Evolutionary conservation across 2,329 filamentous ascomycete genomes (phyloP).

Genomic region (Botryotinia calthae): DNA sequence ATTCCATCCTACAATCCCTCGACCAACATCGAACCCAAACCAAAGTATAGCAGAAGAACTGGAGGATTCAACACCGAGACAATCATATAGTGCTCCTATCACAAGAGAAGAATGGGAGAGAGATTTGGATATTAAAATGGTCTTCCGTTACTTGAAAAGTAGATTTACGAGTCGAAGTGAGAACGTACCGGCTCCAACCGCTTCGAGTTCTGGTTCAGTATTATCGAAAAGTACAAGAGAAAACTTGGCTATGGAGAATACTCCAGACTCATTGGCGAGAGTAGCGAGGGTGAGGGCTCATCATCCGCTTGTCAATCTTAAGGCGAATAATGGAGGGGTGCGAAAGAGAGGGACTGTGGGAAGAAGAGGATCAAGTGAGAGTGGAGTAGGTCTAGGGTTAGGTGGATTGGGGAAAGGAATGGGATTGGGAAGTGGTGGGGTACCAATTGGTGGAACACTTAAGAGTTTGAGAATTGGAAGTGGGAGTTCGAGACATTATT

Average conservation of each 20-base stretch:
- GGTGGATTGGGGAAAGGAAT: conserved; percentile 52
- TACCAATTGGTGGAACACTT: conserved; percentile 5
- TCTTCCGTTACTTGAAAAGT: conserved; percentile 81
- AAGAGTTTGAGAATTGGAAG: conserved; percentile 41
- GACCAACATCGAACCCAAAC: conserved; percentile 30
- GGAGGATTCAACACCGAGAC: conserved; percentile 29
- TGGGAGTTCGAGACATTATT: conserved; percentile 79
- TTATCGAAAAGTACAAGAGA: conserved; percentile 41
- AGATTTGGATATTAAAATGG: conserved; percentile 84
- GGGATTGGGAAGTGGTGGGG: not conserved
- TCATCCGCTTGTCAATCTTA: conserved; percentile 73
- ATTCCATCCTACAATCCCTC: conserved; percentile 29
- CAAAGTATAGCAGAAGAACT: conserved; percentile 19
- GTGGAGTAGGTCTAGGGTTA: conserved; percentile 65
- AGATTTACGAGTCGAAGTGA: conserved; percentile 58
- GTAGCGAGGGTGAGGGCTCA: conserved; percentile 83
- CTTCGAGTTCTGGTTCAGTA: not conserved
- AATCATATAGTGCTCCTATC: conserved; percentile 22
- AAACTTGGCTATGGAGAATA: conserved; percentile 49
- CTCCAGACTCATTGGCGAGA: conserved; percentile 68
- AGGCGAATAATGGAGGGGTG: conserved; percentile 38
- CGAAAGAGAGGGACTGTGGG: conserved; percentile 45
- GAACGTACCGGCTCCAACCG: not conserved
- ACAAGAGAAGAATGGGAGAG: conserved; percentile 71
- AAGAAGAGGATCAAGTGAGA: conserved; percentile 73